Evolutionary conservation across 179 eudicot genomes (phyloP), one percentile per base, ranked within the genome.

Genomic region (Beta macrorhiza): DNA sequence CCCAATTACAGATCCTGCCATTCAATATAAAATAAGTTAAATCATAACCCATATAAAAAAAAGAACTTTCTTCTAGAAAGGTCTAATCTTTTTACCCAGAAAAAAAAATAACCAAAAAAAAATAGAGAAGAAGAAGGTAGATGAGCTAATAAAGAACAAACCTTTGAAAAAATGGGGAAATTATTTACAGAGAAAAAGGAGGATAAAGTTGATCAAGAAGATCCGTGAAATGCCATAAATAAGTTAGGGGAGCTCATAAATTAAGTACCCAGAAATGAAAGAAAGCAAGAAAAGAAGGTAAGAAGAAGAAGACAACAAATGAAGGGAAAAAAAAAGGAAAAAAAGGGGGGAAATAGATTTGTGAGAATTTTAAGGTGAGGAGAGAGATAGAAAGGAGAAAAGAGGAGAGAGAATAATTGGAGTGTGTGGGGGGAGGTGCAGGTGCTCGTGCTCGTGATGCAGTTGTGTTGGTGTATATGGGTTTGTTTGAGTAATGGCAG

Each of bases 161-260:
- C 84, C 84, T 77, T 0, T 59, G 25, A 59, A 77, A 78, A 64
- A 64, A 55, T 29, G 47, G 4, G 25, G 19, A 67, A 79, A 44
- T 42, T 44, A 81, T 42, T 73, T 68, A 78, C 81, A 74, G 29
- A 57, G 51, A 63, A 51, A 68, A 42, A 49, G 72, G 49, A 25
- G 42, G 61, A 69, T 51, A 67, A 25, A 62, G 67, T 53, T 57
- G 78, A 77, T 82, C 82, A 87, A 47, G 25, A 81, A 83, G 80
- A 84, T 79, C 82, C 79, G 85, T 81, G 86, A 84, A 84, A 84
- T 70, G 89, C 79, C 83, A 79, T 87, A 72, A 87, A 87, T 84
- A 80, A 68, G 73, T 55, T 68, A 52, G 67, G 47, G 76, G 67
- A 81, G 73, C 74, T 78, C 84, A 85, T 82, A 74, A 78, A 84